phyloP scores from a whole-genome alignment of 2,329 filamentous ascomycete genomes.

The Acarospora socialis region DNA sequence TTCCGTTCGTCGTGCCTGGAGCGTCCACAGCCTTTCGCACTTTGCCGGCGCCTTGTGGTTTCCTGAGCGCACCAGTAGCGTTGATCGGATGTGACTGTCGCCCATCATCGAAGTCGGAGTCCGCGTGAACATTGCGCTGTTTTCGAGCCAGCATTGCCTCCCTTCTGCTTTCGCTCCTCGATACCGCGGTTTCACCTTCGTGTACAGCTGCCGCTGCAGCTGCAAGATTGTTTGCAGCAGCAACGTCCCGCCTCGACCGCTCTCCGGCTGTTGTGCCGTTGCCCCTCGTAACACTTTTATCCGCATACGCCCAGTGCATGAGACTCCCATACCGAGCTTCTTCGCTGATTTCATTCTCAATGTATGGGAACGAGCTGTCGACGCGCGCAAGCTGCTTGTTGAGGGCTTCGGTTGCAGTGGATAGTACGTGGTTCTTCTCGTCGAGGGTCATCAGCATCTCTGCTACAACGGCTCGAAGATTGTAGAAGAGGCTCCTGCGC shows the following conservation, averaged over 20 bases:
- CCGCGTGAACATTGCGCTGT: conserved; percentile 55
- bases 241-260: conserved; percentile 63
- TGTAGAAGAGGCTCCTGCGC: conserved; percentile 60
- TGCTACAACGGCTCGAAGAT: conserved; percentile 62
- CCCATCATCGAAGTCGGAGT: conserved; percentile 66
- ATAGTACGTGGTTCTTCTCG: conserved; percentile 94
- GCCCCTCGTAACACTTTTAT: conserved; percentile 49
- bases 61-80: conserved; percentile 42
- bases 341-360: conserved; percentile 82
- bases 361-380: conserved; percentile 72
- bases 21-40: conserved; percentile 47
- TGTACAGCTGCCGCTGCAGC: conserved; percentile 61
- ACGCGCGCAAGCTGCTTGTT: conserved; percentile 72
- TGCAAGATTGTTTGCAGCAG: conserved; percentile 52
- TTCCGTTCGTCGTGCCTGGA: conserved; percentile 19
- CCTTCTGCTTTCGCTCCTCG: conserved; percentile 70
- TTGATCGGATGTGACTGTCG: no score
- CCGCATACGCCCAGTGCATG: conserved; percentile 90
- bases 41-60: conserved; percentile 42
- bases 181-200: conserved; percentile 70
- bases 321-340: conserved; percentile 86
- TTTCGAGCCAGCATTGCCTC: conserved; percentile 68
- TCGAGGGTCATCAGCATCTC: conserved; percentile 84
- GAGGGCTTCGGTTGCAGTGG: conserved; percentile 80
- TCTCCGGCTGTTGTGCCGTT: conserved; percentile 48